Evolutionary conservation across 371 early-diverging fungal species (phyloP).

Genomic region (Apophysomyces elegans): DNA sequence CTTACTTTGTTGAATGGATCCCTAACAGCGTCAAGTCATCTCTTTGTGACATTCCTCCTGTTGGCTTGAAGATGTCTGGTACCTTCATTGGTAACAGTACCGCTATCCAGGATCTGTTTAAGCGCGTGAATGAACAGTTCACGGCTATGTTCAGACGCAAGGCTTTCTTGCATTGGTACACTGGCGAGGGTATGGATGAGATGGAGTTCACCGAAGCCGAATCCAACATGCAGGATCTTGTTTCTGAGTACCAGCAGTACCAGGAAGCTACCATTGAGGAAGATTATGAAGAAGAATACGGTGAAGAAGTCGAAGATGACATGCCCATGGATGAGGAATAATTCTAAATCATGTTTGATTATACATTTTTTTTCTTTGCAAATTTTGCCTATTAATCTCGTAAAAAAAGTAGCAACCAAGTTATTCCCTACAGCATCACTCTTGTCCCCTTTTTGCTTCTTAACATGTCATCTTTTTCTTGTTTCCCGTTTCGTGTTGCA

Average conservation of each 20-base stretch:
- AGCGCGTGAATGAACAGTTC: conserved; percentile 95
- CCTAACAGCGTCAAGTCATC: conserved; percentile 99
- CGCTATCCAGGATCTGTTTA: conserved; percentile 98
- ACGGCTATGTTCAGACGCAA: conserved; percentile 90
- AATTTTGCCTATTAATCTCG: conserved; percentile 9
- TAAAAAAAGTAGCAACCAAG: conserved; percentile 16
- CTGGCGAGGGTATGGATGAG: conserved; percentile 96
- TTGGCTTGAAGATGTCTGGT: conserved; percentile 95
- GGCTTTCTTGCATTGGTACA: conserved; percentile 97
- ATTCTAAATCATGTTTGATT: neutral
- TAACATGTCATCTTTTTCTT: neutral
- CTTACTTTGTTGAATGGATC: conserved; percentile 99
- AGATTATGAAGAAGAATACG: conserved; percentile 42
- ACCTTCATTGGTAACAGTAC: conserved; percentile 99
- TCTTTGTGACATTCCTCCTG: conserved; percentile 97
- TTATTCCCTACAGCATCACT: neutral
- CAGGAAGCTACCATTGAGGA: conserved; percentile 87
- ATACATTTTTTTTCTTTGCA: conserved; percentile 9
- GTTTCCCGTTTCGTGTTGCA: neutral
- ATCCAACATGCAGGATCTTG: conserved; percentile 92
- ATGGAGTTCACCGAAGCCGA: conserved; percentile 92
- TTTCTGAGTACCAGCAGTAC: conserved; percentile 98
- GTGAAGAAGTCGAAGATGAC: conserved; percentile 19
- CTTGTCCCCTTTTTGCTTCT: neutral
- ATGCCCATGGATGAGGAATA: conserved; percentile 15